A percentile compares a stretch with the other conserved stretches of the same genome.
Conservation (phyloP, 768 basidiomycete species). For the Panaeolus cyanescens region DNA sequence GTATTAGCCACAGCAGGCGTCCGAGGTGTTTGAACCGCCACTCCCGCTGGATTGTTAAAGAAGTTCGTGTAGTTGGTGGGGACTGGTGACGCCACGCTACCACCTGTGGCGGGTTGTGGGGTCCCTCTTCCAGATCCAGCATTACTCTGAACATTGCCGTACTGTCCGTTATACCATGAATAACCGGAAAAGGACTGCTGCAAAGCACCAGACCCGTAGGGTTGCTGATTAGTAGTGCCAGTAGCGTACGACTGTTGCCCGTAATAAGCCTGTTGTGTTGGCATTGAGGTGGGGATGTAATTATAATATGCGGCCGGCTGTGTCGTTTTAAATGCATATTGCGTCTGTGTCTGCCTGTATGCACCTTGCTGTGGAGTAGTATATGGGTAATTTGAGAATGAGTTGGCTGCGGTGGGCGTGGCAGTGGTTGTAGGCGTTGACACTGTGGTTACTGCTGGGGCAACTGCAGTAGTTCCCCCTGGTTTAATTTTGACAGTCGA, state of each 20-base stretch:
- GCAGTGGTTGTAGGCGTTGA: constrained; percentile 22
- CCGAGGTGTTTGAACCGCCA: constrained; percentile 4
- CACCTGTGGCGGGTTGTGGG: constrained; percentile 24
- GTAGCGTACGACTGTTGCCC: constrained; percentile 35
- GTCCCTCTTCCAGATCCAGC: constrained; percentile 29
- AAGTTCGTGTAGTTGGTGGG: constrained; percentile 31
- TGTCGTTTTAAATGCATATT: constrained; percentile 33
- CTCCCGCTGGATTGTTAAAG: constrained; percentile 20
- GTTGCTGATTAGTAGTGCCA: constrained; percentile 33
- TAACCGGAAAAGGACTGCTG: constrained; percentile 38
- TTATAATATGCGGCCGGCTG: constrained; percentile 31
- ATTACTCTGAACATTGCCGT: constrained; percentile 22
- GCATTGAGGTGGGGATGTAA: constrained; percentile 24
- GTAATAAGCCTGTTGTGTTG: constrained; percentile 35
- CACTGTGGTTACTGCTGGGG: constrained; percentile 25
- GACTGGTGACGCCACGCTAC: constrained; percentile 25
- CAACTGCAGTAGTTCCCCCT: constrained; percentile 32
- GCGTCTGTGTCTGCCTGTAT: constrained; percentile 26
- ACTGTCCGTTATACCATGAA: constrained; percentile 27
- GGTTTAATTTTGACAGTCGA: constrained; percentile 63
- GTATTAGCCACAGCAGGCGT: constrained; percentile 59
- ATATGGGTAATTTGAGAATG: constrained; percentile 38
- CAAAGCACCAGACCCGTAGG: constrained; percentile 29
- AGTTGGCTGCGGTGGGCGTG: constrained; percentile 25
- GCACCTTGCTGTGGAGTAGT: constrained; percentile 29